Conservation (phyloP, 2,329 filamentous ascomycete species). For the Neodidymelliopsis sp. region DNA sequence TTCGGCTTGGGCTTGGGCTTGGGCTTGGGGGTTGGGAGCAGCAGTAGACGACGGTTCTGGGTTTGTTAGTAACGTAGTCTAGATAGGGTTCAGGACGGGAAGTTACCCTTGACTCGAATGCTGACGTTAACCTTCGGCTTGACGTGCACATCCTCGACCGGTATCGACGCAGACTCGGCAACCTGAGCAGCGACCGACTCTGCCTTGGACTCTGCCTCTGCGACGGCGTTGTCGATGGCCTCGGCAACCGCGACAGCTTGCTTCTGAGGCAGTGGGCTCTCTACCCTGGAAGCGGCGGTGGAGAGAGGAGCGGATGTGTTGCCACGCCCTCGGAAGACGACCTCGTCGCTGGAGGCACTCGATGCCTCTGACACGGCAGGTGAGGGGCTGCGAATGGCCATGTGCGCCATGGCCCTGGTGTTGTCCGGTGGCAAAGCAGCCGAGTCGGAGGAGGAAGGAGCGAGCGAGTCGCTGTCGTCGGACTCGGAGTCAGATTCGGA, state of each 20-base stretch:
- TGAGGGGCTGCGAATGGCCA: constrained; percentile 50
- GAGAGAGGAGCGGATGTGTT: constrained; percentile 14
- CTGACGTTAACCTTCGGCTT: constrained; percentile 14
- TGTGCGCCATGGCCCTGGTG: constrained; percentile 38
- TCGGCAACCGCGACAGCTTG: constrained; percentile 4
- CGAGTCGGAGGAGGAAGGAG: constrained; percentile 22
- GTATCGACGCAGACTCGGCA: constrained; percentile 6
- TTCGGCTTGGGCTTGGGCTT: constrained; percentile 8
- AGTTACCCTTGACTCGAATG: constrained; percentile 18
- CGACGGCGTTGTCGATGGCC: neutral
- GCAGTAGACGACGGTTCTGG: neutral
- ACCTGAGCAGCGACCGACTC: constrained; percentile 2
- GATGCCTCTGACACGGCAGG: constrained; percentile 34
- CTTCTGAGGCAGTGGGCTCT: constrained; percentile 10
- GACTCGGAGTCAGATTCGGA: constrained; percentile 18
- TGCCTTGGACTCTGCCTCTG: constrained; percentile 4
- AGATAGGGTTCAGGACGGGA: neutral
- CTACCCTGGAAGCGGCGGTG: constrained; percentile 8
- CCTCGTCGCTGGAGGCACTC: constrained; percentile 64
- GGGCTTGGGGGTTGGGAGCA: neutral
- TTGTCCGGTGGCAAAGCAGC: constrained; percentile 26
- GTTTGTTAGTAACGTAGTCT: neutral
- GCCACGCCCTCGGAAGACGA: constrained; percentile 52
- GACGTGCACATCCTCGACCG: constrained; percentile 8
- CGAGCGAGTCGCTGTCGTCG: constrained; percentile 18